A percentile compares a stretch with the other conserved stretches of the same genome.
Conservation (phyloP, 2,329 filamentous ascomycete genomes). For the Sporothrix brunneoviolacea region DNA sequence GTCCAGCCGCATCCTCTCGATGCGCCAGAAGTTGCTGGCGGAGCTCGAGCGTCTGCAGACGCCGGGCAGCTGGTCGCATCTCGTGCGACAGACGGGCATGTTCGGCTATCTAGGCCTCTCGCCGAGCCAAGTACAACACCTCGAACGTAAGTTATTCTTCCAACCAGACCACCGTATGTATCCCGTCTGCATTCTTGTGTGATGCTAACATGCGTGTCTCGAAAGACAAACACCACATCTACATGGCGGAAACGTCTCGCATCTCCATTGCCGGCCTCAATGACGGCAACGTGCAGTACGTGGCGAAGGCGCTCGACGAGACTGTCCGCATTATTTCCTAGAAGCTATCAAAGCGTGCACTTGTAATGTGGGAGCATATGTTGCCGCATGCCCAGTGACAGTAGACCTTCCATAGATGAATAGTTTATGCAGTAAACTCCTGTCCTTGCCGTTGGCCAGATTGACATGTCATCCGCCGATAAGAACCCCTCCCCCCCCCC, state of each 20-base stretch:
- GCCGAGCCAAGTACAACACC: constrained; percentile 63
- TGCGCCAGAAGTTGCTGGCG: constrained; percentile 69
- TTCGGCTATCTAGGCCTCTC: constrained; percentile 84
- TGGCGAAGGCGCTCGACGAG: constrained; percentile 81
- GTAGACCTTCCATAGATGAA: too few relatives aligned
- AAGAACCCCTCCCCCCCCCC: too few relatives aligned
- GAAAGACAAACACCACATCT: constrained; percentile 63
- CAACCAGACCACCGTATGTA: too few relatives aligned
- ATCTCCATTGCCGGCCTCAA: constrained; percentile 97
- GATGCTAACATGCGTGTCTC: background rate
- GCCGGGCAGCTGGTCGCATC: constrained; percentile 92
- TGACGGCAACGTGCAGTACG: constrained; percentile 82
- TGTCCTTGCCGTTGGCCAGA: too few relatives aligned
- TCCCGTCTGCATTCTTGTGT: too few relatives aligned
- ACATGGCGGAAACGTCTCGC: constrained; percentile 94
- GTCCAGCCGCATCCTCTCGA: constrained; percentile 87
- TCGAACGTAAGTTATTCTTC: constrained; percentile 33
- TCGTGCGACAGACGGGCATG: constrained; percentile 98
- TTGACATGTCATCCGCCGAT: too few relatives aligned
- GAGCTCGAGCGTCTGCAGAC: constrained; percentile 77
- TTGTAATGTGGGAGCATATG: too few relatives aligned
- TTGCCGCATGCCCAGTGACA: too few relatives aligned
- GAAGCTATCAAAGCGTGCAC: too few relatives aligned
- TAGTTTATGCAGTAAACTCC: too few relatives aligned
- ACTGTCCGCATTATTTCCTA: too few relatives aligned